Evolutionary conservation across 768 basidiomycete genomes (phyloP).

Genomic region (Tricholoma flavovirens): DNA sequence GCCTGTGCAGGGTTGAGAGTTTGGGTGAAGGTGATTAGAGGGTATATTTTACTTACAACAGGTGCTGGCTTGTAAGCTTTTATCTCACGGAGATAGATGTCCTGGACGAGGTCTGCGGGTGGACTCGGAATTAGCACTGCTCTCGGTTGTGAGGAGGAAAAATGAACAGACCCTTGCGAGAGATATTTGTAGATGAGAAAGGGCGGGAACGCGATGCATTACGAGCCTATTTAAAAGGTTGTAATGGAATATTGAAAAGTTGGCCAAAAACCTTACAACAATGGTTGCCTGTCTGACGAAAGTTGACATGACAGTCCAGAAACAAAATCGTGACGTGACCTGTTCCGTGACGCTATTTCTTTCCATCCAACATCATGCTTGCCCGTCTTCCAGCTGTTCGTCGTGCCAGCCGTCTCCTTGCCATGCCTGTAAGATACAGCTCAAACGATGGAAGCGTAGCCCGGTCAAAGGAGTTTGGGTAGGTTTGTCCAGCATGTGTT

Average conservation of each 20-base stretch:
- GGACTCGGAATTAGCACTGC: slow-evolving; percentile 31
- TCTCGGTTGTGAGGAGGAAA: neutral
- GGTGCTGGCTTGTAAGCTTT: slow-evolving; percentile 81
- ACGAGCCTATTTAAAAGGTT: slow-evolving; percentile 44
- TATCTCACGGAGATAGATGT: slow-evolving; percentile 85
- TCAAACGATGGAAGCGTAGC: slow-evolving; percentile 60
- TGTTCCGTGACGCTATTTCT: slow-evolving; percentile 12
- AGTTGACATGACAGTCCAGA: slow-evolving; percentile 56
- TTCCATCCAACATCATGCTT: slow-evolving; percentile 43
- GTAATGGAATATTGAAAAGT: neutral
- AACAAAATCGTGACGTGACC: slow-evolving; percentile 44
- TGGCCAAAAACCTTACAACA: slow-evolving; percentile 37
- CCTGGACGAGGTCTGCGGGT: slow-evolving; percentile 83
- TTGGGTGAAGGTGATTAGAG: neutral
- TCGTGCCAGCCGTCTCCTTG: slow-evolving; percentile 33
- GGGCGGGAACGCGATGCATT: slow-evolving; percentile 44
- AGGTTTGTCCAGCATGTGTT: slow-evolving; percentile 16
- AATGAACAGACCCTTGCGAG: slow-evolving; percentile 55
- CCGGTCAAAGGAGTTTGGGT: slow-evolving; percentile 60
- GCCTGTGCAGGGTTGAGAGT: slow-evolving; percentile 46
- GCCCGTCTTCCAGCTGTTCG: slow-evolving; percentile 36
- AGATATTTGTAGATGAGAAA: slow-evolving; percentile 54
- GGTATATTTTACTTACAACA: slow-evolving; percentile 43
- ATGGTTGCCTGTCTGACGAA: slow-evolving; percentile 56
- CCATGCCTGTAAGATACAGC: slow-evolving; percentile 31